A percentile compares a stretch with the other conserved stretches of the same genome.
Evolutionary conservation across 2,329 filamentous ascomycete genomes (phyloP).

Genomic region (Claviceps monticola): DNA sequence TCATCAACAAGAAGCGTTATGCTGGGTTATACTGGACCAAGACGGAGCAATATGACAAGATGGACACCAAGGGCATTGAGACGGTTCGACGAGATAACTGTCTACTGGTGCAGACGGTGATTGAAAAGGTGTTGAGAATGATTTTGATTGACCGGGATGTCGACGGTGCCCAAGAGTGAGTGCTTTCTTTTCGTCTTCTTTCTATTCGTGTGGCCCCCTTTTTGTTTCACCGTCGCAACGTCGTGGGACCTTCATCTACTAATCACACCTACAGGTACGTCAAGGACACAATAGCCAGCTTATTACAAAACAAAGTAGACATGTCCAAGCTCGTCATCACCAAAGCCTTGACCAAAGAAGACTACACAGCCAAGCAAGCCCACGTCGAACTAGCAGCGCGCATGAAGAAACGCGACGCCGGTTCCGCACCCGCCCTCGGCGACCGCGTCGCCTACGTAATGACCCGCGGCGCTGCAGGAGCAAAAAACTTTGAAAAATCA

Average conservation of each 20-base stretch:
- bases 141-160: slow-evolving; percentile 89
- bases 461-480: slow-evolving; percentile 75
- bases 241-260: background rate
- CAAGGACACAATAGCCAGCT: slow-evolving; percentile 86
- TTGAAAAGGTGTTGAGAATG: slow-evolving; percentile 91
- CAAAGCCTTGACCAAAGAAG: slow-evolving; percentile 82
- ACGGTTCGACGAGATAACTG: slow-evolving; percentile 96
- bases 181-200: background rate
- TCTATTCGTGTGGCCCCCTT: too few relatives aligned
- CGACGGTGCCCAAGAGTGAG: slow-evolving; percentile 83
- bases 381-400: slow-evolving; percentile 1
- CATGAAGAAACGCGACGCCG: slow-evolving; percentile 74
- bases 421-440: slow-evolving; percentile 81
- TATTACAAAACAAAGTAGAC: slow-evolving; percentile 94
- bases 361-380: slow-evolving; percentile 60
- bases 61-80: slow-evolving; percentile 99
- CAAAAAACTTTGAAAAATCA: slow-evolving; percentile 93
- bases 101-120: slow-evolving; percentile 86
- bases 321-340: slow-evolving; percentile 99
- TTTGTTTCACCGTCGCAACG: too few relatives aligned
- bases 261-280: slow-evolving; percentile 55
- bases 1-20: slow-evolving; percentile 99
- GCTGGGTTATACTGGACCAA: slow-evolving; percentile 97
- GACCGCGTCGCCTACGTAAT: slow-evolving; percentile 98
- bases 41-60: slow-evolving; percentile 91